Percentiles rank a stretch among this genome's conserved stretches.
phyloP scores from a whole-genome alignment of 1,139 yeast species.

The Hyphopichia wangnamkhiaoensis region DNA sequence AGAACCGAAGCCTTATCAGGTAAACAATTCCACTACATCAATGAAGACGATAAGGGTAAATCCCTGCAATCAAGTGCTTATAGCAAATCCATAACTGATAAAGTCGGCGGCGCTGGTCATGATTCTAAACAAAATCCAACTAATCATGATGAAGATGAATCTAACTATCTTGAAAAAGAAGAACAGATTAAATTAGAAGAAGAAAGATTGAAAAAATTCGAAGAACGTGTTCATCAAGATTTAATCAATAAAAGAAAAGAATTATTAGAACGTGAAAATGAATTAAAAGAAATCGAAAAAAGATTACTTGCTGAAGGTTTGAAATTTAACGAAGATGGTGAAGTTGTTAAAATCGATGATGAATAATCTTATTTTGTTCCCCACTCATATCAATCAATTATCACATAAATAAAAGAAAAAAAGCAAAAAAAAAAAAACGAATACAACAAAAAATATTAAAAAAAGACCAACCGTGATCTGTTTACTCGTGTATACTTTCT shows the following conservation, averaged over 20 bases:
- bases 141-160: slow-evolving; percentile 38
- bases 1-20: slow-evolving; percentile 66
- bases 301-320: slow-evolving; percentile 63
- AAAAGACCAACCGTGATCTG: background rate
- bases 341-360: slow-evolving; percentile 33
- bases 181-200: slow-evolving; percentile 81
- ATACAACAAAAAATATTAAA: slow-evolving; percentile 1
- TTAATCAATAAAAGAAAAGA: slow-evolving; percentile 81
- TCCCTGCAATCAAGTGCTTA: slow-evolving; percentile 3
- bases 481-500: background rate
- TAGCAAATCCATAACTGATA: background rate
- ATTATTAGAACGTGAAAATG: slow-evolving; percentile 84
- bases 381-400: too few relatives aligned
- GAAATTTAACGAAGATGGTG: slow-evolving; percentile 44
- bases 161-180: slow-evolving; percentile 63
- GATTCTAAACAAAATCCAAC: background rate
- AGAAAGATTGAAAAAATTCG: slow-evolving; percentile 75
- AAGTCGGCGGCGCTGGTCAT: too few relatives aligned
- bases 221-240: slow-evolving; percentile 88
- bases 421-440: slow-evolving; percentile 1
- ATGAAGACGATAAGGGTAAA: slow-evolving; percentile 16
- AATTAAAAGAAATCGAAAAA: slow-evolving; percentile 79
- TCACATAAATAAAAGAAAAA: too few relatives aligned
- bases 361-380: slow-evolving; percentile 4
- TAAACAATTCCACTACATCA: slow-evolving; percentile 44